A percentile compares a stretch with the other conserved stretches of the same genome.
Conservation (phyloP, 495 filamentous ascomycete species). For the Podospora appendiculata region DNA sequence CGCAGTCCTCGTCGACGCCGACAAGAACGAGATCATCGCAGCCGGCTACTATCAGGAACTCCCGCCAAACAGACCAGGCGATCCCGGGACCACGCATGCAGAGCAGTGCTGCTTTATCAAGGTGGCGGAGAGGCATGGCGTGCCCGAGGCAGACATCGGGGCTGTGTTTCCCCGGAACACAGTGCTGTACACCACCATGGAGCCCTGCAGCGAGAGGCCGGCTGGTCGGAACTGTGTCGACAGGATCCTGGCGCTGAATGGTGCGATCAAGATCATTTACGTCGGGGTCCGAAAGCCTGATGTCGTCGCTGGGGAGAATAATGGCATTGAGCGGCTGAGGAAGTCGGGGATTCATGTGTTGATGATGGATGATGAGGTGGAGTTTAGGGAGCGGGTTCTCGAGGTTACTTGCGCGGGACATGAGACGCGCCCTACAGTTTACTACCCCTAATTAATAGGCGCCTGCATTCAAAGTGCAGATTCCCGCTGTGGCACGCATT, state of each 20-base stretch:
- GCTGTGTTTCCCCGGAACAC: slow-evolving; percentile 32
- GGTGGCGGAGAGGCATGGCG: slow-evolving; percentile 28
- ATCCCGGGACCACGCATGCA: slow-evolving; percentile 34
- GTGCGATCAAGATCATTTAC: slow-evolving; percentile 58
- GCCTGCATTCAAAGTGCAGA: no score
- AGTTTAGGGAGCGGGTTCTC: slow-evolving; percentile 53
- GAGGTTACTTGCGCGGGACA: slow-evolving; percentile 53
- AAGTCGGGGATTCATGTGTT: slow-evolving; percentile 57
- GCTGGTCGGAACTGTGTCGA: slow-evolving; percentile 64
- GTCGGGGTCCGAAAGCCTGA: slow-evolving; percentile 72
- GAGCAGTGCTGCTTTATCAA: slow-evolving; percentile 45
- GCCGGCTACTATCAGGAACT: slow-evolving; percentile 73
- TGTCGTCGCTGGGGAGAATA: slow-evolving; percentile 65
- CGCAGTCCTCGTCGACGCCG: slow-evolving; percentile 57
- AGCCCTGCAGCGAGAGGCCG: slow-evolving; percentile 67
- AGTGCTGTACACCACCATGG: slow-evolving; percentile 78
- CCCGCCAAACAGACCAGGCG: slow-evolving; percentile 21
- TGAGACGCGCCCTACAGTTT: not conserved
- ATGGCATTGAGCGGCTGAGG: slow-evolving; percentile 52
- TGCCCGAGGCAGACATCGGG: slow-evolving; percentile 31
- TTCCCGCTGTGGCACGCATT: no score
- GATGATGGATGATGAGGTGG: slow-evolving; percentile 42
- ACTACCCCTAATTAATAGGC: no score
- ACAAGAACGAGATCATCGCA: slow-evolving; percentile 49
- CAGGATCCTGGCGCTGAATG: slow-evolving; percentile 51